phyloP scores from a whole-genome alignment of 345 rosid genomes.

The Citrus mangshanensis region DNA sequence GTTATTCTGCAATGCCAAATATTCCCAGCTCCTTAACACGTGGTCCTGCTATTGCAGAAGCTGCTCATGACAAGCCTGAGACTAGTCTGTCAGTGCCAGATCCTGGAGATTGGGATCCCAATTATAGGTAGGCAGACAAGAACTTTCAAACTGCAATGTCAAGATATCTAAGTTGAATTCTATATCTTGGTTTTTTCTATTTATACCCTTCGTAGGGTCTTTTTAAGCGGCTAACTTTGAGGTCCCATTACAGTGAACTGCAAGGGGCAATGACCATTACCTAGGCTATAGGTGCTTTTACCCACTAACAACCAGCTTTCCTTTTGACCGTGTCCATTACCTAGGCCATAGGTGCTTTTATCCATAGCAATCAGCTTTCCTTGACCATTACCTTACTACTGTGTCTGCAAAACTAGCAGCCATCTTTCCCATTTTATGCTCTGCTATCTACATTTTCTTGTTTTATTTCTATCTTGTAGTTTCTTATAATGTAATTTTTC shows the following conservation, averaged over 20 bases:
- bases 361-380: background rate
- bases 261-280: background rate
- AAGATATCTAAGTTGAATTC: background rate
- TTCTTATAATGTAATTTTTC: background rate
- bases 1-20: conserved; percentile 47
- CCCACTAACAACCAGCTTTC: background rate
- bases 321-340: background rate
- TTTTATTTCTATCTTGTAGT: background rate
- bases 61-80: conserved; percentile 49
- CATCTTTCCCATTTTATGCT: background rate
- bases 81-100: conserved; percentile 60
- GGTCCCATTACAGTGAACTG: background rate
- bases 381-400: background rate
- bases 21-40: conserved; percentile 41
- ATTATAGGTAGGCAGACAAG: conserved; percentile 66
- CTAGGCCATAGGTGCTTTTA: background rate
- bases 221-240: background rate
- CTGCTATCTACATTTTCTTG: background rate
- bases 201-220: background rate
- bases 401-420: background rate
- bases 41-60: conserved; percentile 38
- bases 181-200: background rate
- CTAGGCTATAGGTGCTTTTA: background rate
- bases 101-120: conserved; percentile 99
- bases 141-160: conserved; percentile 1